Evolutionary conservation across 331 rosid genomes (phyloP).

Genomic region (Prunus yedoensis): DNA sequence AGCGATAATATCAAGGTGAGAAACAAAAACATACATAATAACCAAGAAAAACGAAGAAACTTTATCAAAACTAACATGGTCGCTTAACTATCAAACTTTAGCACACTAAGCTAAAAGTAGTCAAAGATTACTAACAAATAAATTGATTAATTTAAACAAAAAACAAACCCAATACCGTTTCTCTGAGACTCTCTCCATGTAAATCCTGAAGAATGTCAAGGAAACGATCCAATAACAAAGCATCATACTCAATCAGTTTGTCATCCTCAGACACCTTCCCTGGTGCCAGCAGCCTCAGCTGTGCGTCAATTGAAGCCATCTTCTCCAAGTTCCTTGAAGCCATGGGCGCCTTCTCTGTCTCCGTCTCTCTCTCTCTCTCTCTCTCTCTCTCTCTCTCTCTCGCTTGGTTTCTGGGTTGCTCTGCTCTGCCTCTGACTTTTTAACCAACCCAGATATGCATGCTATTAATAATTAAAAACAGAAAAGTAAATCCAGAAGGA

Average conservation of each 20-base stretch:
- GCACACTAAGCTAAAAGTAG: background rate
- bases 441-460: conserved; percentile 3
- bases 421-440: conserved; percentile 2
- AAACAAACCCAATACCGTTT: conserved; percentile 59
- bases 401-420: conserved; percentile 3
- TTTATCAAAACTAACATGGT: conserved; percentile 9
- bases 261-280: conserved; percentile 94
- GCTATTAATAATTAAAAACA: background rate
- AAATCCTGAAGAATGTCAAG: conserved; percentile 97
- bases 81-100: background rate
- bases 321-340: conserved; percentile 74
- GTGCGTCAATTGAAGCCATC: conserved; percentile 98
- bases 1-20: conserved; percentile 13
- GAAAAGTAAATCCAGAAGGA: background rate
- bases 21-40: background rate
- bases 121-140: background rate
- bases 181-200: conserved; percentile 90
- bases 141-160: background rate
- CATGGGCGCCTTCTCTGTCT: conserved; percentile 34
- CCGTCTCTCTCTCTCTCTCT: background rate
- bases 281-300: conserved; percentile 84
- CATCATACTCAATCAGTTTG: conserved; percentile 94
- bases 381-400: background rate
- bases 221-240: conserved; percentile 82
- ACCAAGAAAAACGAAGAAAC: conserved; percentile 4